phyloP scores from a whole-genome alignment of 371 early-diverging fungal genomes.

The Haplosporangium sp. region DNA sequence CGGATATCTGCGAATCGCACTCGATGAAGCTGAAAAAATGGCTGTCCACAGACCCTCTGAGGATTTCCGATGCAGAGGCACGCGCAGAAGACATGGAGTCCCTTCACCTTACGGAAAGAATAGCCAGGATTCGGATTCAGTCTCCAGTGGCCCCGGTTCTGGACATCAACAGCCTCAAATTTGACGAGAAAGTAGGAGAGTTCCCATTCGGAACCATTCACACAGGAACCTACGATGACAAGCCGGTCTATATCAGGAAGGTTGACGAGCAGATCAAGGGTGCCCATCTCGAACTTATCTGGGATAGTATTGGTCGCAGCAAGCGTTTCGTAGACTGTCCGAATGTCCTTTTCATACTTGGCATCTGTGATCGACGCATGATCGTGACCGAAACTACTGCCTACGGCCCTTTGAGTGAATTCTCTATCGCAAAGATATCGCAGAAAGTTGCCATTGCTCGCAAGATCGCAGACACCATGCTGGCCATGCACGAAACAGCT shows the following conservation, averaged over 20 bases:
- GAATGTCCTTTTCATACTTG: background rate
- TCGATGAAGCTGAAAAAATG: conserved; percentile 5
- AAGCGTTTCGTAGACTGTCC: background rate
- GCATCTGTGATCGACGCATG: conserved; percentile 14
- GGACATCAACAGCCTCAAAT: conserved; percentile 14
- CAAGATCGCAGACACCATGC: conserved; percentile 24
- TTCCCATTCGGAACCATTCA: conserved; percentile 16
- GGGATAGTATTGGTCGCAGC: background rate
- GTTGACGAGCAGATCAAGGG: background rate
- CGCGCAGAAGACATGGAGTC: background rate
- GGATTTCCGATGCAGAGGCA: background rate
- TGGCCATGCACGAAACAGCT: too few relatives aligned
- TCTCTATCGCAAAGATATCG: background rate
- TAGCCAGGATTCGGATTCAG: background rate
- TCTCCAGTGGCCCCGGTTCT: background rate
- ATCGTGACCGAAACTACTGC: conserved; percentile 12
- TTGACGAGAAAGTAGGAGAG: conserved; percentile 18
- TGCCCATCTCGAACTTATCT: background rate
- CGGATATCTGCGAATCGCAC: conserved; percentile 1
- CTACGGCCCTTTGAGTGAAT: conserved; percentile 21
- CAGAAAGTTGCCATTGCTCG: conserved; percentile 31
- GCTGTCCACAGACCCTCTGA: background rate
- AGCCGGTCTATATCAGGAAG: conserved; percentile 11
- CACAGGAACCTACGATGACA: conserved; percentile 1
- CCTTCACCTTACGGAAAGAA: background rate